Evolutionary conservation across 2,329 filamentous ascomycete species (phyloP).

Genomic region (Blastomyces percursus): DNA sequence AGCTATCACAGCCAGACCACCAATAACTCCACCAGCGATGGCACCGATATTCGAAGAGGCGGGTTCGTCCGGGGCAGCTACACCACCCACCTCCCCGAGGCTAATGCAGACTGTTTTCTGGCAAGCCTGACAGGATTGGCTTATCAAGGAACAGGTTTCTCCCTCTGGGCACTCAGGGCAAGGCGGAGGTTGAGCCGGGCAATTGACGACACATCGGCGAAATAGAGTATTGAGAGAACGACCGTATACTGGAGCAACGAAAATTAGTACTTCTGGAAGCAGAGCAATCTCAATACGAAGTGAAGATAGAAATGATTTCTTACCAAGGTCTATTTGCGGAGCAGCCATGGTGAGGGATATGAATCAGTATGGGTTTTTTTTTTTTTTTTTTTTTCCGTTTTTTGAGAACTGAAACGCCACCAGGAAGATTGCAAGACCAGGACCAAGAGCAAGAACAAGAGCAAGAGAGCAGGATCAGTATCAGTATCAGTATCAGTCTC

Average conservation of each 20-base stretch:
- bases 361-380: not conserved
- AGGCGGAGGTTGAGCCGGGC: slow-evolving; percentile 41
- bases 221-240: slow-evolving; percentile 36
- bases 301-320: not conserved
- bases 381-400: too few relatives aligned
- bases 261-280: not conserved
- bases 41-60: slow-evolving; percentile 59
- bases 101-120: slow-evolving; percentile 46
- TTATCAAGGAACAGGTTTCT: slow-evolving; percentile 50
- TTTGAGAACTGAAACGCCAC: not conserved
- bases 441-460: not conserved
- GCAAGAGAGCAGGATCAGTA: too few relatives aligned
- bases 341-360: slow-evolving; percentile 2
- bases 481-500: too few relatives aligned
- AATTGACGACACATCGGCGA: slow-evolving; percentile 48
- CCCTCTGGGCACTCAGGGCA: slow-evolving; percentile 49
- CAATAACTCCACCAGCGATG: slow-evolving; percentile 85
- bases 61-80: slow-evolving; percentile 21
- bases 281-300: not conserved
- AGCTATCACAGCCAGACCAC: slow-evolving; percentile 66
- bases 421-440: not conserved
- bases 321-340: not conserved
- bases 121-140: slow-evolving; percentile 50
- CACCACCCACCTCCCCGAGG: slow-evolving; percentile 29
- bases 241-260: slow-evolving; percentile 13